A percentile compares a stretch with the other conserved stretches of the same genome.
Conservation (phyloP, 2,329 filamentous ascomycete species). For the Neoscytalidium dimidiatum region DNA sequence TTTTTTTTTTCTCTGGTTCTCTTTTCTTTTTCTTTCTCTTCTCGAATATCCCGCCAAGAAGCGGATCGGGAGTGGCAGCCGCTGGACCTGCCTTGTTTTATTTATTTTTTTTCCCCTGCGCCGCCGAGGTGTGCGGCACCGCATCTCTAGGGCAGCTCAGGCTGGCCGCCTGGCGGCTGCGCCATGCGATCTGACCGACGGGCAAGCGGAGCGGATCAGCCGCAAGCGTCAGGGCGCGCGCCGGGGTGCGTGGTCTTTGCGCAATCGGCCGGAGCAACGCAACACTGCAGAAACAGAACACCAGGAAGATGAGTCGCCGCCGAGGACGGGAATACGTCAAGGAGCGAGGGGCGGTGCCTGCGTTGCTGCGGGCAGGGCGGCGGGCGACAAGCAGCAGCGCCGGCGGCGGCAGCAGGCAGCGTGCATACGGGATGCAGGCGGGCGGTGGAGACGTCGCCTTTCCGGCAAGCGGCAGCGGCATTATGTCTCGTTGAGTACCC, state of each 20-base stretch:
- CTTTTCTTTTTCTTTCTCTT: not conserved
- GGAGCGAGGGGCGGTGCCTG: not conserved
- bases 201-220: conserved; percentile 18
- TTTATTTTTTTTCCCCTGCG: too few species aligned
- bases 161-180: not conserved
- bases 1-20: not conserved
- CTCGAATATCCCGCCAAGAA: not conserved
- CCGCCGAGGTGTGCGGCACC: not conserved
- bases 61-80: not conserved
- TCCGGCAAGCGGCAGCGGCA: conserved; percentile 11
- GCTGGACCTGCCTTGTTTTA: conserved; percentile 8
- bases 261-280: not conserved
- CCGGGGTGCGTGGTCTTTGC: not conserved
- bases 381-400: not conserved
- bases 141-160: not conserved
- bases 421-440: not conserved
- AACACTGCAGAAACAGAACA: conserved; percentile 11
- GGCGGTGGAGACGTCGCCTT: not conserved
- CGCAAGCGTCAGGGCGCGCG: conserved; percentile 15
- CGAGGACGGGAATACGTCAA: not conserved
- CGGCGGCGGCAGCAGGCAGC: not conserved
- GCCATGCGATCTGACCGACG: conserved; percentile 15
- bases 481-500: conserved; percentile 17
- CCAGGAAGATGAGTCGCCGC: not conserved
- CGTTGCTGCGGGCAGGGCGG: not conserved